phyloP scores from a whole-genome alignment of 805 yeast species.

The Scheffersomyces coipomensis region DNA sequence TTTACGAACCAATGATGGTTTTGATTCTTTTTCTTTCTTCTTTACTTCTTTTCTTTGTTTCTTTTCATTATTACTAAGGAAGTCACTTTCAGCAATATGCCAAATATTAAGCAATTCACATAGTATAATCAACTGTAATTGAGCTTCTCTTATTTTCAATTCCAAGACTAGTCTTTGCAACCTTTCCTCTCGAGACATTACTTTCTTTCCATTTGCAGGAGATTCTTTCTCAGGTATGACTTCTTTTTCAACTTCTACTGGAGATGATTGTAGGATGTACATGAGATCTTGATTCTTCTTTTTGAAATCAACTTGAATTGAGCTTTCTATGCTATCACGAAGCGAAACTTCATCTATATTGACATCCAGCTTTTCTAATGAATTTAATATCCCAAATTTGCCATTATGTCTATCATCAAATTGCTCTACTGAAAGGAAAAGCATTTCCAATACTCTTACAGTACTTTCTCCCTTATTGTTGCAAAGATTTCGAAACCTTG shows the following conservation, averaged over 20 bases:
- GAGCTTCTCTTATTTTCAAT: slow-evolving; percentile 55
- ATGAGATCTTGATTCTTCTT: slow-evolving; percentile 9
- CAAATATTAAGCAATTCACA: slow-evolving; percentile 43
- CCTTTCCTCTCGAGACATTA: slow-evolving; percentile 12
- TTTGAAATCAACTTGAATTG: slow-evolving; percentile 15
- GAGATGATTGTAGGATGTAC: slow-evolving; percentile 15
- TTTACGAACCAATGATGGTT: slow-evolving; percentile 18
- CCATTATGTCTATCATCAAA: slow-evolving; percentile 43
- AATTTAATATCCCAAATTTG: slow-evolving; percentile 9
- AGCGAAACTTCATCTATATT: not conserved
- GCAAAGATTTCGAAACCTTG: slow-evolving; percentile 46
- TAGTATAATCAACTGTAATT: slow-evolving; percentile 49
- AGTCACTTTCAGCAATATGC: slow-evolving; percentile 33
- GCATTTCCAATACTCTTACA: slow-evolving; percentile 22
- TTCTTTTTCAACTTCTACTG: slow-evolving; percentile 14
- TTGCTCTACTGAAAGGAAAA: slow-evolving; percentile 31
- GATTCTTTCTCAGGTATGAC: slow-evolving; percentile 1
- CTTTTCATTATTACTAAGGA: slow-evolving; percentile 21
- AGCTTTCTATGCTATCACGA: not conserved
- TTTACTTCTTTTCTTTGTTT: slow-evolving; percentile 27
- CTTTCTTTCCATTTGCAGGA: not conserved
- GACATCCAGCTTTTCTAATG: not conserved
- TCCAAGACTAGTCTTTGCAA: slow-evolving; percentile 30
- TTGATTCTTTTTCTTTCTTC: slow-evolving; percentile 15
- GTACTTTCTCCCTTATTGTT: slow-evolving; percentile 14